These are phyloP conservation scores for Penicillium sp. DNA, from an alignment of 2,329 filamentous ascomycete genomes.

Conservation along the genomic window DNA sequence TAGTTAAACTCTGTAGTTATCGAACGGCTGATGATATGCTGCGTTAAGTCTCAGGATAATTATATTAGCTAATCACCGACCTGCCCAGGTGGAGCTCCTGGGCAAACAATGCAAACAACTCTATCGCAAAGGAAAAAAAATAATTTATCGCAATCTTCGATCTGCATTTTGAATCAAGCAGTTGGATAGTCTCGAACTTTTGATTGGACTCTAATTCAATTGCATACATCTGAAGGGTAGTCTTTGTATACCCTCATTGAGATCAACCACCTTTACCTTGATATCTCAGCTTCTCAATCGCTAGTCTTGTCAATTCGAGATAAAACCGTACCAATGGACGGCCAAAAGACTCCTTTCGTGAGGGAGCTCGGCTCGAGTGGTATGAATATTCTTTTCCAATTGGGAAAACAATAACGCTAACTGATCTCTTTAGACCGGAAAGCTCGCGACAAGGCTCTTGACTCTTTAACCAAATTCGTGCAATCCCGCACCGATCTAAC, in stretches of 20 bases:
- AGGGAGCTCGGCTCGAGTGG: conserved; percentile 81
- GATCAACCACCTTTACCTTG: background rate
- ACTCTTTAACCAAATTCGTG: conserved; percentile 75
- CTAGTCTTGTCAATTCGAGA: conserved; percentile 6
- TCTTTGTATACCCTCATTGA: background rate
- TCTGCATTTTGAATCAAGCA: conserved; percentile 5
- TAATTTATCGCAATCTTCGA: conserved; percentile 24
- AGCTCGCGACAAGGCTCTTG: conserved; percentile 72
- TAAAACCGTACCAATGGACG: conserved; percentile 30
- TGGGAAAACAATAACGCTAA: conserved; percentile 3
- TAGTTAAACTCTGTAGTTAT: no score
- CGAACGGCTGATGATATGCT: background rate
- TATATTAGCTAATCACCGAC: background rate
- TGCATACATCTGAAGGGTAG: background rate
- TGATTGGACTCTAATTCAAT: background rate
- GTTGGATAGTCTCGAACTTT: conserved; percentile 2
- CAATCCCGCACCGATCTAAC: conserved; percentile 60
- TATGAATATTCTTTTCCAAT: conserved; percentile 33
- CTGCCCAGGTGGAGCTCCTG: background rate
- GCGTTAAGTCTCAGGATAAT: background rate
- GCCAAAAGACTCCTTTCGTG: conserved; percentile 66
- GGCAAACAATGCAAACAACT: conserved; percentile 23
- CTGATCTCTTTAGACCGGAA: conserved; percentile 62
- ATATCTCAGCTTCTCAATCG: conserved; percentile 1
- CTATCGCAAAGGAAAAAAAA: conserved; percentile 26